Evolutionary conservation across 805 yeast species (phyloP).

Genomic region (Candida golubevii): DNA sequence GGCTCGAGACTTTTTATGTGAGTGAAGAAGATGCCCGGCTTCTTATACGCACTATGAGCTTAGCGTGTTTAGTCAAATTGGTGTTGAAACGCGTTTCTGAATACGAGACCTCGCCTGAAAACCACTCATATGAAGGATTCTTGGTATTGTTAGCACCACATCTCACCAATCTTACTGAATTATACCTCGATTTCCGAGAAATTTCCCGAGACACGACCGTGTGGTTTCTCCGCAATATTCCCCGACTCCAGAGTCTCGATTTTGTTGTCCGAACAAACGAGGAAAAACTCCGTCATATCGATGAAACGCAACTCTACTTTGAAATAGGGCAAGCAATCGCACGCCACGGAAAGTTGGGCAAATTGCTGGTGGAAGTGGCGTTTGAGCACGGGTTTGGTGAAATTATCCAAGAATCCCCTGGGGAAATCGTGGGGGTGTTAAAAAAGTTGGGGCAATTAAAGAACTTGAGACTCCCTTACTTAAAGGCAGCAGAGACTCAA

Average conservation of each 20-base stretch:
- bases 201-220: slow-evolving; percentile 39
- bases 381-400: slow-evolving; percentile 34
- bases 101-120: slow-evolving; percentile 8
- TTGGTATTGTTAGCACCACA: slow-evolving; percentile 21
- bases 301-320: slow-evolving; percentile 4
- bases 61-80: slow-evolving; percentile 23
- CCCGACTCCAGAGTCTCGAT: slow-evolving; percentile 33
- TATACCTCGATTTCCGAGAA: slow-evolving; percentile 41
- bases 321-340: slow-evolving; percentile 20
- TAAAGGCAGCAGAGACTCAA: background rate
- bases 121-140: slow-evolving; percentile 15
- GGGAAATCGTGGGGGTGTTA: slow-evolving; percentile 14
- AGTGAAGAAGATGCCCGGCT: slow-evolving; percentile 19
- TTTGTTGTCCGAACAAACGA: slow-evolving; percentile 38
- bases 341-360: slow-evolving; percentile 21
- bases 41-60: slow-evolving; percentile 17
- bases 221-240: slow-evolving; percentile 24
- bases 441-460: slow-evolving; percentile 19
- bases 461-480: slow-evolving; percentile 40
- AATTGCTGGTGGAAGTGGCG: slow-evolving; percentile 38
- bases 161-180: slow-evolving; percentile 21
- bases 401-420: slow-evolving; percentile 23
- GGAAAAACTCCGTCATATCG: slow-evolving; percentile 15
- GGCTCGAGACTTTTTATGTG: slow-evolving; percentile 24
- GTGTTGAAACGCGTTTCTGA: slow-evolving; percentile 36